Conservation (phyloP, 345 rosid species). For the Nasturtium officinale region DNA sequence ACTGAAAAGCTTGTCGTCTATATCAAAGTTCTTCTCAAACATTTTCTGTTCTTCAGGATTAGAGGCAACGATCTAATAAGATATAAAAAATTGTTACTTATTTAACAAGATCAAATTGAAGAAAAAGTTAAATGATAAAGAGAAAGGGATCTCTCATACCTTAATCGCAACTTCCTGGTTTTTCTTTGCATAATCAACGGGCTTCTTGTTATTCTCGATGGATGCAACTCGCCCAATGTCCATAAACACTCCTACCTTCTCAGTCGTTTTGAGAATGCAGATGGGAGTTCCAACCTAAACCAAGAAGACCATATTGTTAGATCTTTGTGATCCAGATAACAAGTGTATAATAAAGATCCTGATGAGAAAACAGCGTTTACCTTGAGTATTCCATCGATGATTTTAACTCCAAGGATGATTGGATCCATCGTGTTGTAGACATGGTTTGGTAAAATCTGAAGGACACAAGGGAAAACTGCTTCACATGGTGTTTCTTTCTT, state of each 20-base stretch:
- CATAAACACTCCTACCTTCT: conserved; percentile 43
- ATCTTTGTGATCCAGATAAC: background rate
- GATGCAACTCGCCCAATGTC: conserved; percentile 87
- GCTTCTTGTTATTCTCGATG: conserved; percentile 69
- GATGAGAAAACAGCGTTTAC: conserved; percentile 43
- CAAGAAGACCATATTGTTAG: background rate
- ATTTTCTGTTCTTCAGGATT: conserved; percentile 83
- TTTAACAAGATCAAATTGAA: background rate
- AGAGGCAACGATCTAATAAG: conserved; percentile 61
- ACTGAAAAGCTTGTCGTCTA: conserved; percentile 81
- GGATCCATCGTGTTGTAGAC: conserved; percentile 83
- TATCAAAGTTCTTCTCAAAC: conserved; percentile 82
- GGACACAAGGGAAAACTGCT: conserved; percentile 90
- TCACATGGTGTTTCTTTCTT: conserved; percentile 87
- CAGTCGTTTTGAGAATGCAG: conserved; percentile 53
- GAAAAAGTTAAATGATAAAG: background rate
- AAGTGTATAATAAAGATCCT: background rate
- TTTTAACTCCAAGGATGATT: conserved; percentile 83
- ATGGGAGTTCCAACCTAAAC: conserved; percentile 85
- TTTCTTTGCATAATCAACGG: conserved; percentile 77
- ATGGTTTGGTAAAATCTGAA: conserved; percentile 70
- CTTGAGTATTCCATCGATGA: conserved; percentile 74
- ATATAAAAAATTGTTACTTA: background rate
- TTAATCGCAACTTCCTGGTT: conserved; percentile 76
- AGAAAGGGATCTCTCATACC: conserved; percentile 48